Evolutionary conservation across 495 filamentous ascomycete species (phyloP), one percentile per base, ranked within the genome.

Genomic region (Margaritispora aquatica): DNA sequence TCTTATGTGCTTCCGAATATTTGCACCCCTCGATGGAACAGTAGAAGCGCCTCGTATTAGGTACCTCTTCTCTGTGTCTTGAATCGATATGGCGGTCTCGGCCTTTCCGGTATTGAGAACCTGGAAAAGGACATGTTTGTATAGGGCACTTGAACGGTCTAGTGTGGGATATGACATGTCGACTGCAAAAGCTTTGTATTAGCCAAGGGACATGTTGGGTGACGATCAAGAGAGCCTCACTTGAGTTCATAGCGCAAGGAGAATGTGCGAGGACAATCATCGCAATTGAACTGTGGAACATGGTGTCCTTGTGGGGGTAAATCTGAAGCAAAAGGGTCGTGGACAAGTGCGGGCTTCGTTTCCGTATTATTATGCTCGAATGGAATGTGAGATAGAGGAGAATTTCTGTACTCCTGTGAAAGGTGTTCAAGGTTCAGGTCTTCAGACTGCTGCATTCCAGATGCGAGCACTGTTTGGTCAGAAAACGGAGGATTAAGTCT

Each of bases 51-150:
- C 55, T 58, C 5, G 55, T 58, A 11, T 20, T 26, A 34, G 41
- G 41, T 20, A 51, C 41, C 7, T 58, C 47, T 15, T 15, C 29
- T 7, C 19, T 36, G 52, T 55, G 52, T 13, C 8, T 26, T 23
- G 52, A 55, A 55, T 58, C 55, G 46, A 58, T 19, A 51, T 58
- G 55, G 47, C 55, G 55, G 17, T 26, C 23, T 8, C 13, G 55
- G 26, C 31, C 55, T 20, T 58, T 50, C 23, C 44, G 47, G 26
- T 58, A 58, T 17, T 26, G 55, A 58, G 29, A 58, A 21, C 55
- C 55, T 50, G 46, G 7, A 20, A 11, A 11, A 26, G 44, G 20
- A 51, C 55, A 58, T 36, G 41, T 29, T 51, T 8, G 46, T 31
- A 51, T 51, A 10, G 55, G 21, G 26, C 55, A 58, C 29, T 58